These are phyloP conservation scores for Climacium dendroides DNA, from an alignment of 225 moss, liverwort and hornwort species.

Conservation along the genomic window DNA sequence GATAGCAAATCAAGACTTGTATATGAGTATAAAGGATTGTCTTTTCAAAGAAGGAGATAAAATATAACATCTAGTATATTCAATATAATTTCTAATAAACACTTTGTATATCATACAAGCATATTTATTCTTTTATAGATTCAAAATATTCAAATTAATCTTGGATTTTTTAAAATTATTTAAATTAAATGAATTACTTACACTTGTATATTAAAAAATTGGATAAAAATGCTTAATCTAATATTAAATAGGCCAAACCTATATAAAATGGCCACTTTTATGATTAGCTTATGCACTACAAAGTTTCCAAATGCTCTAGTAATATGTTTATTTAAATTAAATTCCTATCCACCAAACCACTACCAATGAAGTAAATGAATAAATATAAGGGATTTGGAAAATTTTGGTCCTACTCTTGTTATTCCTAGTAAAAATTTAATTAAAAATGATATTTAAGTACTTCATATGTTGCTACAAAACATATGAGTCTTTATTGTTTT, in stretches of 20 bases:
- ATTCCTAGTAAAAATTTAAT: not conserved
- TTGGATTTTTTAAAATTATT: too few species aligned
- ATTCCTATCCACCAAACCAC: rapidly evolving
- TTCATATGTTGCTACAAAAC: not conserved
- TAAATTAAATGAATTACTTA: too few species aligned
- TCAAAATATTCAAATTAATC: not conserved
- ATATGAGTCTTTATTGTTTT: not conserved
- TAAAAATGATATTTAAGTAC: not conserved
- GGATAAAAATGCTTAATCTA: not conserved
- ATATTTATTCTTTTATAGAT: not conserved
- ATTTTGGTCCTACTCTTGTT: not conserved
- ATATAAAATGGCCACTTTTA: not conserved
- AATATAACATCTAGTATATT: not conserved
- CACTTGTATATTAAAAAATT: not conserved
- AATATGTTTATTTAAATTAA: not conserved
- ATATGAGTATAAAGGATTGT: not conserved
- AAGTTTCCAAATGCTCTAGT: not conserved
- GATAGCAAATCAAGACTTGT: not conserved
- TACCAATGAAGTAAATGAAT: too few species aligned
- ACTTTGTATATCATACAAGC: not conserved
- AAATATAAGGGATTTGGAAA: not conserved
- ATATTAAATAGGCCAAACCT: not conserved
- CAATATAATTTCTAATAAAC: not conserved
- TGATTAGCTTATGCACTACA: not conserved
- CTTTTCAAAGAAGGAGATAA: not conserved